These are phyloP conservation scores for Eucalyptus brandiana DNA, from an alignment of 345 rosid species.

Conservation along the genomic window DNA sequence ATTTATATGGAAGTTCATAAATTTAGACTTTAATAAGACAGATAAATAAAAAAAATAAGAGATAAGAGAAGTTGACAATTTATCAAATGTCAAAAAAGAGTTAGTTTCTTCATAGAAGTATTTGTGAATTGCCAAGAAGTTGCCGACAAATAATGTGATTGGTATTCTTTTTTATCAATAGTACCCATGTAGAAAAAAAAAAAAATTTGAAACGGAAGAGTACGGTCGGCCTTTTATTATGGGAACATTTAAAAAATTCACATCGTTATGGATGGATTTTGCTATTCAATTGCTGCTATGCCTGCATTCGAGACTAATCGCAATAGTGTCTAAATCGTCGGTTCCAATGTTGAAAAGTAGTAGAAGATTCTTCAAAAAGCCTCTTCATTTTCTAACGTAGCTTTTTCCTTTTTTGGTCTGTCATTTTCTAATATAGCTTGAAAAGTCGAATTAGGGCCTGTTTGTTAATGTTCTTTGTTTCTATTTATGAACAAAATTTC, in stretches of 20 bases:
- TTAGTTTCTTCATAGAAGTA: not conserved
- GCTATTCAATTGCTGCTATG: not conserved
- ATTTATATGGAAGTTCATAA: not conserved
- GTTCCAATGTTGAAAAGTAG: not conserved
- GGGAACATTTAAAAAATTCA: not conserved
- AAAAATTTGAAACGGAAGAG: not conserved
- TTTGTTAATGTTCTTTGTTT: too few species aligned
- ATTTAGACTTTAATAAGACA: not conserved
- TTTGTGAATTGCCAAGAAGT: not conserved
- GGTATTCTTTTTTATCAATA: not conserved
- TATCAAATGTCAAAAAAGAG: not conserved
- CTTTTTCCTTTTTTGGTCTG: too few species aligned
- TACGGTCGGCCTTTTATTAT: not conserved
- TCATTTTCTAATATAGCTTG: not conserved
- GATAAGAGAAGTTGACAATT: not conserved
- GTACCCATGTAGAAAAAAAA: not conserved
- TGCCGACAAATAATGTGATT: not conserved
- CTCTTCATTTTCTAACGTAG: not conserved
- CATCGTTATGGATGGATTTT: not conserved
- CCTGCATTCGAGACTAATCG: not conserved
- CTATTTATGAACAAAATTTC: too few species aligned
- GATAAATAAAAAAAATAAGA: not conserved
- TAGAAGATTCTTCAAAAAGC: not conserved
- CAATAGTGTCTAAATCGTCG: not conserved
- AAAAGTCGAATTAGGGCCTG: too few species aligned